Percentiles rank a stretch among this genome's conserved stretches.
Evolutionary conservation across 1,284 basidiomycete species (phyloP).

Genomic region (Ustilago curta): DNA sequence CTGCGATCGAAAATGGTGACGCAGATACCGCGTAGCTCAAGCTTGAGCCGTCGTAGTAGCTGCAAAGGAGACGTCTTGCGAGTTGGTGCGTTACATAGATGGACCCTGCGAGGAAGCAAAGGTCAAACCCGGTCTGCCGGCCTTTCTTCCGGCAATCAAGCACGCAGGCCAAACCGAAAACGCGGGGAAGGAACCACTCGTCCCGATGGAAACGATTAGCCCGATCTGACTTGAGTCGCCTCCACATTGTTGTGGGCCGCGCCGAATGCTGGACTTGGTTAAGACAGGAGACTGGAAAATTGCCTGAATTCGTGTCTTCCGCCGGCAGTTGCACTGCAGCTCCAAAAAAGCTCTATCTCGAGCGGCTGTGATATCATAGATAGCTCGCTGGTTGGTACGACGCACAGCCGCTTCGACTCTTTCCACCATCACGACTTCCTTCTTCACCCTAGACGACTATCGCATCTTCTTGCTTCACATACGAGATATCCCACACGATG

Average conservation of each 20-base stretch:
- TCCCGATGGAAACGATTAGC: constrained; percentile 5
- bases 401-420: neutral
- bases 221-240: neutral
- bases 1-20: neutral
- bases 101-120: constrained; percentile 11
- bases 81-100: constrained; percentile 3
- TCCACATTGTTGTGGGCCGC: constrained; percentile 16
- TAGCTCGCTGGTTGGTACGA: neutral
- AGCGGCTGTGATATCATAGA: constrained; percentile 5
- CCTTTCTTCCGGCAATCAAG: constrained; percentile 22
- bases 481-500: constrained; percentile 16
- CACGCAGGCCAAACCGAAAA: constrained; percentile 8
- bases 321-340: neutral
- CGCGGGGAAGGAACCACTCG: constrained; percentile 22
- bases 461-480: neutral
- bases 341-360: constrained; percentile 8
- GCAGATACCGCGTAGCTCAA: no score
- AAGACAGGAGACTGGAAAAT: neutral
- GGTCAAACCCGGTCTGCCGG: constrained; percentile 29
- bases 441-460: no score
- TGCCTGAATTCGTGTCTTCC: neutral
- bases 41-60: neutral
- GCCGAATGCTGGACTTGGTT: constrained; percentile 1
- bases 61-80: neutral
- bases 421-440: neutral